phyloP scores from a whole-genome alignment of 2,329 filamentous ascomycete genomes.

The Fusarium caatingaense region DNA sequence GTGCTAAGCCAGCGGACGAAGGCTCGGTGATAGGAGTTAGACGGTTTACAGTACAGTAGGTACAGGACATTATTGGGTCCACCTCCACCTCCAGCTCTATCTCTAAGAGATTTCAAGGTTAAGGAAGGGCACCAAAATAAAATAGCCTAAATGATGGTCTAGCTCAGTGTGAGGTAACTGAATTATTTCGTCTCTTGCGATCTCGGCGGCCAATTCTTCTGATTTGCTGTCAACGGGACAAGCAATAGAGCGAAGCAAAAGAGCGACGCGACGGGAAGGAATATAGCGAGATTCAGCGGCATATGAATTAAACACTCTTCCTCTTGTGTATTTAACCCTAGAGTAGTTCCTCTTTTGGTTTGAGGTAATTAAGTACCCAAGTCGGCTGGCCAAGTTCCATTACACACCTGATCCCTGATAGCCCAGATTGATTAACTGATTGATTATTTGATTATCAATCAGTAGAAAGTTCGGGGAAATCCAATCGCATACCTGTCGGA shows the following conservation, averaged over 20 bases:
- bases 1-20: constrained; percentile 2
- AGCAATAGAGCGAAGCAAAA: constrained; percentile 12
- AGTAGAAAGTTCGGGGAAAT: constrained; percentile 4
- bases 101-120: neutral
- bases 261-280: constrained; percentile 27
- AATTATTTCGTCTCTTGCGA: neutral
- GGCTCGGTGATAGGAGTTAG: constrained; percentile 37
- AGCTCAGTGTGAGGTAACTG: neutral
- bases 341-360: neutral
- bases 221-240: neutral
- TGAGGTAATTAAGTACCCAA: constrained; percentile 2
- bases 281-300: constrained; percentile 25
- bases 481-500: constrained; percentile 6
- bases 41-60: neutral
- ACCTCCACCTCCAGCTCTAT: neutral
- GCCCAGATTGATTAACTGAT: constrained; percentile 10
- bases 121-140: neutral
- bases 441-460: constrained; percentile 37
- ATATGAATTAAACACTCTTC: constrained; percentile 10
- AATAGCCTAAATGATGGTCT: neutral
- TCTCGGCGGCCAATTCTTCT: neutral
- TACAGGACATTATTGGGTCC: neutral
- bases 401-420: neutral
- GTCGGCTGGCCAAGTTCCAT: neutral
- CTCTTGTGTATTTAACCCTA: neutral